Percentiles rank a stretch among this genome's conserved stretches.
Evolutionary conservation across 108 stramenopile genomes (phyloP).

Genomic region (Nitzschia sp.): DNA sequence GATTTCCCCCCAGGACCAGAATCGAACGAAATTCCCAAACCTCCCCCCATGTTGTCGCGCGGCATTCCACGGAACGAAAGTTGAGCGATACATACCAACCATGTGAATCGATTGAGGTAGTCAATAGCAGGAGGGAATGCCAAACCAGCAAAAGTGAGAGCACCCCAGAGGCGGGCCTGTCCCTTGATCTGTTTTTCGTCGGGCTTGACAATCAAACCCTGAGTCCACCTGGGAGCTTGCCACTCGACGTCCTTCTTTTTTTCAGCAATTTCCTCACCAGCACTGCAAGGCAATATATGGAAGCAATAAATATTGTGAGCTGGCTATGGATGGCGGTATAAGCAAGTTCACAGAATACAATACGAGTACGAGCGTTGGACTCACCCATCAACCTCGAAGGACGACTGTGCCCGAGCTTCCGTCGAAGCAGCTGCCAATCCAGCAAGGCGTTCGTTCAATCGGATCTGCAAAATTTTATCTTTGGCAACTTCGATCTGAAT

Average conservation of each 20-base stretch:
- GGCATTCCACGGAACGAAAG: conserved; percentile 81
- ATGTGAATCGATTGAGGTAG: conserved; percentile 64
- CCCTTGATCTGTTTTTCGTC: conserved; percentile 61
- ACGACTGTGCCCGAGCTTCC: conserved; percentile 57
- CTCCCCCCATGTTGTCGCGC: conserved; percentile 41
- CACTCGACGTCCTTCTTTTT: conserved; percentile 29
- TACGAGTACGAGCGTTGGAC: conserved; percentile 26
- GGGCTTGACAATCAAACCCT: conserved; percentile 71
- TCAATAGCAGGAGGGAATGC: conserved; percentile 62
- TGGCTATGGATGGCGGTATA: too few relatives aligned
- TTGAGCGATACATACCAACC: conserved; percentile 76
- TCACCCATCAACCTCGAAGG: conserved; percentile 51
- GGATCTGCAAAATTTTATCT: conserved; percentile 85
- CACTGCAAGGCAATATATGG: conserved; percentile 4
- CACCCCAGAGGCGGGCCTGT: conserved; percentile 69
- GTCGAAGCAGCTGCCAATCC: conserved; percentile 49
- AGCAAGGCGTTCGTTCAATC: conserved; percentile 73
- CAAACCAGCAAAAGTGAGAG: conserved; percentile 56
- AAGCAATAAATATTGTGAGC: too few relatives aligned
- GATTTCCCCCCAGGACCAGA: conserved; percentile 27
- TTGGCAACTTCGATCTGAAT: conserved; percentile 76
- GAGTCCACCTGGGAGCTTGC: conserved; percentile 48
- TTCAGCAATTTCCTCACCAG: neutral
- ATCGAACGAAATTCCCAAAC: conserved; percentile 34
- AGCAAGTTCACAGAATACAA: too few relatives aligned